Conservation (phyloP, 257 asterid species). For the Pogostemon cablin region DNA sequence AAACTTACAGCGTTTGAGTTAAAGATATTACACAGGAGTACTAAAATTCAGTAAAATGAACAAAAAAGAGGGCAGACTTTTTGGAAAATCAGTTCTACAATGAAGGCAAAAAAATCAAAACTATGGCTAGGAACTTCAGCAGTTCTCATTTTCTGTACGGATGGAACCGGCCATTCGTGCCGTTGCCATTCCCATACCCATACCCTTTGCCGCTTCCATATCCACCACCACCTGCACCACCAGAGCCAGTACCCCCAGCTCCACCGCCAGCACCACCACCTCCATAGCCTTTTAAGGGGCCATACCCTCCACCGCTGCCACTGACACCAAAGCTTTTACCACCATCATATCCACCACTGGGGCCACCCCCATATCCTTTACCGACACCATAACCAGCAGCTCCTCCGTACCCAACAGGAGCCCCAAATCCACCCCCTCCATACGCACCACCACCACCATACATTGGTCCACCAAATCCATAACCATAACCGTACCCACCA, state of each 20-base stretch:
- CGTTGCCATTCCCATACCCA: conserved; percentile 49
- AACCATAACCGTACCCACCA: conserved; percentile 94
- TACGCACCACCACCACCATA: conserved; percentile 79
- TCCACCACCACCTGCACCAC: conserved; percentile 41
- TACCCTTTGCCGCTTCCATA: conserved; percentile 54
- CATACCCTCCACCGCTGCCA: conserved; percentile 63
- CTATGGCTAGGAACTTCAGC: conserved; percentile 26
- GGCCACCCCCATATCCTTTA: conserved; percentile 56
- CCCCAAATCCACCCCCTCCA: conserved; percentile 66
- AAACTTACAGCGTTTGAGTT: conserved; percentile 30
- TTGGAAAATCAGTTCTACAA: conserved; percentile 38
- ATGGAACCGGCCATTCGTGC: conserved; percentile 68
- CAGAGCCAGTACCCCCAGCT: conserved; percentile 34
- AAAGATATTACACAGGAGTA: neutral
- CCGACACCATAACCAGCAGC: conserved; percentile 68
- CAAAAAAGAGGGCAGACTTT: conserved; percentile 16
- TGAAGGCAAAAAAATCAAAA: conserved; percentile 17
- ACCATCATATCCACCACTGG: conserved; percentile 54
- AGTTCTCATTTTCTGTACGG: conserved; percentile 73
- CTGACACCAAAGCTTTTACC: conserved; percentile 57
- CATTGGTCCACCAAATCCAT: conserved; percentile 91
- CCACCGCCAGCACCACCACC: conserved; percentile 39
- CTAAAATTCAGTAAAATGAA: conserved; percentile 5
- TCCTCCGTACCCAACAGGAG: conserved; percentile 68
- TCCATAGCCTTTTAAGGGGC: conserved; percentile 50